Conservation (phyloP, 2,329 filamentous ascomycete genomes). For the Iodosphaeria phyllophila region DNA sequence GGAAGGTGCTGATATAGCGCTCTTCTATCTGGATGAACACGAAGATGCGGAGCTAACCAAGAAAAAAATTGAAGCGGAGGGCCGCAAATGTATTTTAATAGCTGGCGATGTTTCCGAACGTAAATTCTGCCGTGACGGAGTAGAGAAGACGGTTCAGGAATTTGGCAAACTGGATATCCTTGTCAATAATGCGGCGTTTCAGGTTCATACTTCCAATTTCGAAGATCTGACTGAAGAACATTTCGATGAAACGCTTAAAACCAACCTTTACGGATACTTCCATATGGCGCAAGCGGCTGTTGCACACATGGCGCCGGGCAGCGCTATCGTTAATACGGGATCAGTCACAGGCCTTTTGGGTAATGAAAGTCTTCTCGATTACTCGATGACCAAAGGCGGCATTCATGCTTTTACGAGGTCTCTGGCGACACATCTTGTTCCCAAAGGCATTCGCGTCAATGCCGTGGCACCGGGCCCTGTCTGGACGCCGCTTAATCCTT, state of each 20-base stretch:
- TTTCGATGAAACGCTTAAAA: conserved; percentile 47
- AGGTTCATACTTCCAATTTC: conserved; percentile 50
- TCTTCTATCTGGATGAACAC: conserved; percentile 61
- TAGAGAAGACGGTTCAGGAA: conserved; percentile 44
- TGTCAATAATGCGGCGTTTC: conserved; percentile 56
- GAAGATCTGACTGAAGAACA: conserved; percentile 8
- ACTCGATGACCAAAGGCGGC: conserved; percentile 63
- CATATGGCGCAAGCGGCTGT: conserved; percentile 63
- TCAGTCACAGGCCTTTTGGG: conserved; percentile 74
- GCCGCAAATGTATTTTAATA: conserved; percentile 44
- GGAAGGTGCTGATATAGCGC: conserved; percentile 59
- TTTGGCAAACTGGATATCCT: conserved; percentile 58
- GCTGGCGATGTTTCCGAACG: conserved; percentile 44
- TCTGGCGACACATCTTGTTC: conserved; percentile 55
- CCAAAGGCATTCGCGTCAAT: conserved; percentile 43
- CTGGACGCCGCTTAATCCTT: conserved; percentile 58
- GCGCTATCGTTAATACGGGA: conserved; percentile 70
- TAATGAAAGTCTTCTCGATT: conserved; percentile 63
- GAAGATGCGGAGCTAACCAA: conserved; percentile 60
- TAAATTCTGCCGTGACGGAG: conserved; percentile 49
- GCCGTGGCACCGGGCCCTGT: conserved; percentile 57
- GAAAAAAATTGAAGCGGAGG: conserved; percentile 46
- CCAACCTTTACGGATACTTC: conserved; percentile 70
- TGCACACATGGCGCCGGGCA: conserved; percentile 55
- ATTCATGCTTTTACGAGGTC: conserved; percentile 65